Evolutionary conservation across 495 filamentous ascomycete species (phyloP).

Genomic region (Glonium stellatum): DNA sequence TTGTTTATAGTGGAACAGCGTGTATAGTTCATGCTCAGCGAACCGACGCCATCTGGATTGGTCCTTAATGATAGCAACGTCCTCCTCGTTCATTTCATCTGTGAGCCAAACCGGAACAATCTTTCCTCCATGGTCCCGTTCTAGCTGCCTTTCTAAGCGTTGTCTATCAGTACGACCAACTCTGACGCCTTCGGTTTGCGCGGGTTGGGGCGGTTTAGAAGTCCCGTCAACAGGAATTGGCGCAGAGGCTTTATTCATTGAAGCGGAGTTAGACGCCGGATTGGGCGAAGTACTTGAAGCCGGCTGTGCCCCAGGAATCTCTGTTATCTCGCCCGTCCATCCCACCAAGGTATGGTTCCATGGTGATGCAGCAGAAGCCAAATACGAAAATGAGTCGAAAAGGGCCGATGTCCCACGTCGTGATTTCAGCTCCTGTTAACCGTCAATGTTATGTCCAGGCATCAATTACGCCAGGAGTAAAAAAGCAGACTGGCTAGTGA

Average conservation of each 20-base stretch:
- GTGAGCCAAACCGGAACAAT: conserved; percentile 80
- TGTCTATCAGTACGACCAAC: conserved; percentile 59
- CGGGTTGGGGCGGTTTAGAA: conserved; percentile 45
- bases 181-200: conserved; percentile 55
- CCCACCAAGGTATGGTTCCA: conserved; percentile 87
- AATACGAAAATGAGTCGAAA: conserved; percentile 78
- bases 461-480: background rate
- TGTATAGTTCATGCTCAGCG: conserved; percentile 82
- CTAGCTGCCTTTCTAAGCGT: conserved; percentile 61
- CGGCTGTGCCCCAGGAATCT: conserved; percentile 29
- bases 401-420: conserved; percentile 81
- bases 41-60: conserved; percentile 79
- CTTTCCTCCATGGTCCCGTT: conserved; percentile 58
- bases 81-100: conserved; percentile 59
- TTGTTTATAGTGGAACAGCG: conserved; percentile 87
- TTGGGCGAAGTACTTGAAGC: conserved; percentile 37
- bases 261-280: conserved; percentile 28
- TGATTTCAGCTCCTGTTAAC: conserved; percentile 52
- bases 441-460: background rate
- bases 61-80: conserved; percentile 62
- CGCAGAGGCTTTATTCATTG: conserved; percentile 57
- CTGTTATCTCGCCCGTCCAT: conserved; percentile 83
- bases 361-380: conserved; percentile 63
- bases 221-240: conserved; percentile 63
- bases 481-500: background rate